Evolutionary conservation across 768 basidiomycete genomes (phyloP).

Genomic region (Hericium alpestre): DNA sequence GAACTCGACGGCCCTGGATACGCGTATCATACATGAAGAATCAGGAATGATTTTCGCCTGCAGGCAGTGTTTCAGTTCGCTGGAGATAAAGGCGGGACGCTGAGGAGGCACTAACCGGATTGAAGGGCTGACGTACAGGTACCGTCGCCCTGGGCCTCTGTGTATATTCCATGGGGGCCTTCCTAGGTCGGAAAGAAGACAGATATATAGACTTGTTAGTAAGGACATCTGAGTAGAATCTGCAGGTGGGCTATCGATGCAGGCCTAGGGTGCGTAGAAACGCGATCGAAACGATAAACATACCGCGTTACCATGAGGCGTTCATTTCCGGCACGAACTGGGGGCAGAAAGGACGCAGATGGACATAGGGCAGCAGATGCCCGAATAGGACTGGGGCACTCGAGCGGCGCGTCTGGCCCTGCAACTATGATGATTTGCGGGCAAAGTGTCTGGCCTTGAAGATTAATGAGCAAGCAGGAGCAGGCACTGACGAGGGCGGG

Average conservation of each 20-base stretch:
- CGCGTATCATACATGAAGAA: slow-evolving; percentile 2
- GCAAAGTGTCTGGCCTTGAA: not conserved
- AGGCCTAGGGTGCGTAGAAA: slow-evolving; percentile 9
- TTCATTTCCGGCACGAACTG: slow-evolving; percentile 16
- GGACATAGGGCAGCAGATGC: slow-evolving; percentile 1
- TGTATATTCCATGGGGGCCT: not conserved
- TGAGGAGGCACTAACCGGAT: slow-evolving; percentile 8
- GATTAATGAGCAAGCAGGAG: not conserved
- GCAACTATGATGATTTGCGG: not conserved
- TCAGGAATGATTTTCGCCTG: not conserved
- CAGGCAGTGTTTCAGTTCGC: slow-evolving; percentile 2
- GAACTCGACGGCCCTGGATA: not conserved
- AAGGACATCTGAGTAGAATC: slow-evolving; percentile 1
- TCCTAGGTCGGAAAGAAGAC: not conserved
- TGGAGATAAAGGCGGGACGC: not conserved
- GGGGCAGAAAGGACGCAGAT: slow-evolving; percentile 11
- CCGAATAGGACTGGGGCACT: not conserved
- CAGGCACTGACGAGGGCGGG: not conserved
- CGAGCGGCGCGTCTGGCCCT: not conserved
- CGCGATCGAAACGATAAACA: slow-evolving; percentile 15
- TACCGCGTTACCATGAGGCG: slow-evolving; percentile 12
- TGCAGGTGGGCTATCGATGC: slow-evolving; percentile 14
- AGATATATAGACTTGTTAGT: slow-evolving; percentile 8
- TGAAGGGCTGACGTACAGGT: slow-evolving; percentile 1
- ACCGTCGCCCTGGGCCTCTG: slow-evolving; percentile 10